Evolutionary conservation across 257 asterid genomes (phyloP).

Genomic region (Paraleonurus japonicus): DNA sequence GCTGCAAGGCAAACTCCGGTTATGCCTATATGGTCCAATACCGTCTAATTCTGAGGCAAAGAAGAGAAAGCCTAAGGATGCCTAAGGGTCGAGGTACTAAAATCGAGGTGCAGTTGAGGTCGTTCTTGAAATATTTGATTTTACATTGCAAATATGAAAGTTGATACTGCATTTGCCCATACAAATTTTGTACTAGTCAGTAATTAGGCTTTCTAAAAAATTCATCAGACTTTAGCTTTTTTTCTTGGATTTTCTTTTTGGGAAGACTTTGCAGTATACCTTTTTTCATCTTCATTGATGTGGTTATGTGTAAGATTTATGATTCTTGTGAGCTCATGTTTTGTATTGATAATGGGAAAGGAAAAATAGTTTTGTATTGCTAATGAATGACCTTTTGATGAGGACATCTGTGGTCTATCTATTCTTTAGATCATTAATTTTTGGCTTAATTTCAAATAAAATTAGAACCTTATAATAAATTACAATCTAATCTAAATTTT

Average conservation of each 20-base stretch:
- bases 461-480: too few species aligned
- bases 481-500: too few species aligned
- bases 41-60: conserved; percentile 31
- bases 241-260: not conserved
- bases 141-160: conserved; percentile 8
- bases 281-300: not conserved
- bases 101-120: conserved; percentile 4
- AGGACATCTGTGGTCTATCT: not conserved
- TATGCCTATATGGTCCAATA: conserved; percentile 63
- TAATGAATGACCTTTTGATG: not conserved
- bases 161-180: not conserved
- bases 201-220: not conserved
- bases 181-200: not conserved
- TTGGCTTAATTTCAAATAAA: too few species aligned
- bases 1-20: conserved; percentile 63
- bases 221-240: not conserved
- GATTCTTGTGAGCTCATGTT: not conserved
- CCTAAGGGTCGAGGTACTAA: not conserved
- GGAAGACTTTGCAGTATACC: not conserved
- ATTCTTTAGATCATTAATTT: not conserved
- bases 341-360: not conserved
- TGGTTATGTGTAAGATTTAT: not conserved
- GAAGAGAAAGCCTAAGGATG: conserved; percentile 31
- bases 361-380: not conserved
- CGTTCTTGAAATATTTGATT: not conserved